Percentiles rank a stretch among this genome's conserved stretches.
phyloP scores from a whole-genome alignment of 805 yeast genomes.

The Ogataea siamensis region DNA sequence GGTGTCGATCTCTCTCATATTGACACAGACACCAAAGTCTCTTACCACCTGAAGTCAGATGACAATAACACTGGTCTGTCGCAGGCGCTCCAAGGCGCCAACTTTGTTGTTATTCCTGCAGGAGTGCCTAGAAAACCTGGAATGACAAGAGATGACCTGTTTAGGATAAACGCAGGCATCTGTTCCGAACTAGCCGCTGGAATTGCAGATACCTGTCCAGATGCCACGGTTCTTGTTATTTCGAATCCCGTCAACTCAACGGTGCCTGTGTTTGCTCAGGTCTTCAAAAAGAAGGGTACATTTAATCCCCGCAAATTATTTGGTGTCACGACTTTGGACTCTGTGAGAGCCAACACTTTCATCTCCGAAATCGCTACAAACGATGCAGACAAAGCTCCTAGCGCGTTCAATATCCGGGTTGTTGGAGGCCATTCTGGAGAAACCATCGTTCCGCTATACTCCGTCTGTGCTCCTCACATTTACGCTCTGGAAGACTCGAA shows the following conservation, averaged over 20 bases:
- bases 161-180: slow-evolving; percentile 56
- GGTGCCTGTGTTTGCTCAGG: slow-evolving; percentile 59
- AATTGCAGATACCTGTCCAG: slow-evolving; percentile 46
- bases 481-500: slow-evolving; percentile 34
- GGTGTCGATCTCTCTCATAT: slow-evolving; percentile 87
- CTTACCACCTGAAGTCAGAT: slow-evolving; percentile 41
- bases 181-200: slow-evolving; percentile 51
- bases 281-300: slow-evolving; percentile 49
- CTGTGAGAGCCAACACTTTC: slow-evolving; percentile 74
- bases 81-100: slow-evolving; percentile 43
- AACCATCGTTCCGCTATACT: slow-evolving; percentile 80
- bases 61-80: slow-evolving; percentile 31
- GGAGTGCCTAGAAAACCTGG: slow-evolving; percentile 67
- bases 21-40: slow-evolving; percentile 45
- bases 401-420: slow-evolving; percentile 65
- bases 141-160: slow-evolving; percentile 62
- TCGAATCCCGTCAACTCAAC: slow-evolving; percentile 63
- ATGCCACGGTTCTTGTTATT: slow-evolving; percentile 53
- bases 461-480: slow-evolving; percentile 37
- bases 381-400: slow-evolving; percentile 37
- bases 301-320: slow-evolving; percentile 51
- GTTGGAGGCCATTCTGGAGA: slow-evolving; percentile 95
- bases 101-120: slow-evolving; percentile 56
- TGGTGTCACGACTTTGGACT: slow-evolving; percentile 61
- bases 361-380: slow-evolving; percentile 52